Base-by-base conservation (phyloP, 2,329 filamentous ascomycete genomes). In the Neopestalotiopsis rosae region DNA sequence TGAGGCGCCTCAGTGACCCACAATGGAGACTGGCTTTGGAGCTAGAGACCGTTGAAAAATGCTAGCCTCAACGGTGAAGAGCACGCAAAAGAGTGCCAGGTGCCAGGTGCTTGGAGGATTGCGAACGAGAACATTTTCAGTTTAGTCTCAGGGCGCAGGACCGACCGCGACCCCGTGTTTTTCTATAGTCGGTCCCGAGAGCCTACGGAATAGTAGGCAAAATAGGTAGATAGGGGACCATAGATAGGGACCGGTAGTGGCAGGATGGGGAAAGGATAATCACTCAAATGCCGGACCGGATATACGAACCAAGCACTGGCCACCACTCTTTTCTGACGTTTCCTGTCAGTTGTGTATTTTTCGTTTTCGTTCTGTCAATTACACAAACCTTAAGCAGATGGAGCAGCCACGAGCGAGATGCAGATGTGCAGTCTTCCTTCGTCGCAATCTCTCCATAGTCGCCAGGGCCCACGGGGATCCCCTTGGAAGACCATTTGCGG, bases 1-100 rank as follows among this genome's bases (percentile, higher is more conserved):
- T 42, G 59, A 62, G 59, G 59, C 59, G 59, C 59, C n/a, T n/a
- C 9, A 20, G 12, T 42, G 34, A 34, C 59, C 59, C 59, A 62
- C 59, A 42, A 20, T 42, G 59, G 59, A 20, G 34, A 62, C n/a
- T 17, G 59, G 30, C 57, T 59, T n/a, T 38, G 14, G n/a, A 62
- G 59, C 59, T 62, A 38, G 34, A 34, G 34, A 20, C n/a, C n/a
- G n/a, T 62, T 24, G 59, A 38, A 42, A 24, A 24, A 62, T 62
- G 45, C 20, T 52, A 52, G 45, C 45, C 45, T 52, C 45, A 52
- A 52, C 45, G 45, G 45, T 52, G 45, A 52, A 52, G 45, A n/a
- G 14, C 17, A 20, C 17, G 20, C n/a, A 52, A n/a, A 49, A 28
- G 24, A 28, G 24, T 28, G 24, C 24, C 24, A 28, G 24, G 24